Percentiles rank a stretch among this genome's conserved stretches.
These are phyloP conservation scores for Melampsora larici-populina DNA, from an alignment of 1,284 basidiomycete species.

Conservation along the genomic window DNA sequence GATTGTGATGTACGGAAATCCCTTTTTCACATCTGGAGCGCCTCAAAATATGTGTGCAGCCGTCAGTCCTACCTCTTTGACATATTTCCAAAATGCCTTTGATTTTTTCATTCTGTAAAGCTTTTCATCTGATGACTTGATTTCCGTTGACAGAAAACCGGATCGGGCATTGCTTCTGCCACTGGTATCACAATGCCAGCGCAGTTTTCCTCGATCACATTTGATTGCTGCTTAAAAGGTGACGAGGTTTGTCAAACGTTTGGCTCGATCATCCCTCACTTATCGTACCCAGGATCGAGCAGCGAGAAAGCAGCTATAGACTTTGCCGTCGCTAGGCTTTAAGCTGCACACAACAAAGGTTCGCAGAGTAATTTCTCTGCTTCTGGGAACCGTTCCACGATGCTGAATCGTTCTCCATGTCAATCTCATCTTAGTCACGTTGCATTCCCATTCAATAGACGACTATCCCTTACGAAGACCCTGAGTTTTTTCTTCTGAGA, in stretches of 20 bases:
- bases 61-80: background rate
- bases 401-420: too few species aligned
- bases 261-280: background rate
- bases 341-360: too few species aligned
- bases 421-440: too few species aligned
- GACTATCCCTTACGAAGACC: too few species aligned
- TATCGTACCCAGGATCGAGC: conserved; percentile 14
- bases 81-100: background rate
- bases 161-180: background rate
- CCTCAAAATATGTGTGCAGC: conserved; percentile 19
- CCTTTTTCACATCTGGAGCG: too few species aligned
- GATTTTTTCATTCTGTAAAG: background rate
- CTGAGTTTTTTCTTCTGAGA: too few species aligned
- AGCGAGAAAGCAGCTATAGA: conserved; percentile 11
- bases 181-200: background rate
- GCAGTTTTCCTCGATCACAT: background rate
- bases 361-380: too few species aligned
- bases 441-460: too few species aligned
- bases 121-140: background rate
- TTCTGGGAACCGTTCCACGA: too few species aligned
- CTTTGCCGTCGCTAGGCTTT: conserved; percentile 12
- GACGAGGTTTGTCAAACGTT: conserved; percentile 17
- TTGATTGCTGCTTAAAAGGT: conserved; percentile 5
- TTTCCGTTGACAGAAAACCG: background rate
- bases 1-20: too few species aligned